Conservation (phyloP, 2,329 filamentous ascomycete genomes). For the Arthrobotrys pseudoclavata region DNA sequence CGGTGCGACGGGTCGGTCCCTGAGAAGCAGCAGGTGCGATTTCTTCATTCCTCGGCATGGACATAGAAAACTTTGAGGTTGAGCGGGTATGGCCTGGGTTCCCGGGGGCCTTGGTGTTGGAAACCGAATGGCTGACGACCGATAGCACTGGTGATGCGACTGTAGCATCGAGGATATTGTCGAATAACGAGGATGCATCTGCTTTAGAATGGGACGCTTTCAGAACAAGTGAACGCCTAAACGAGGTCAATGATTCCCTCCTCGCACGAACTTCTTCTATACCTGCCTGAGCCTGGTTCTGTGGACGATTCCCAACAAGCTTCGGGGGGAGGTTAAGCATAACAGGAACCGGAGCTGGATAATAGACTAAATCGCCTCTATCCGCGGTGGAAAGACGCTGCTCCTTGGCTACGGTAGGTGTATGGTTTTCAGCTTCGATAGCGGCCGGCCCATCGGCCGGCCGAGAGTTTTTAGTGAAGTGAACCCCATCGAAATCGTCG, state of each 20-base stretch:
- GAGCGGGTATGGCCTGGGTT: constrained; percentile 32
- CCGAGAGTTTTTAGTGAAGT: constrained; percentile 73
- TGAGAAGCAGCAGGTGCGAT: background rate
- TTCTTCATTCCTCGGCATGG: constrained; percentile 21
- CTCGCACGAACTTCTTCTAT: constrained; percentile 33
- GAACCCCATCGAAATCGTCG: constrained; percentile 84
- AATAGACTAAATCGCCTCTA: constrained; percentile 78
- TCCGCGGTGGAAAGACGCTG: constrained; percentile 60
- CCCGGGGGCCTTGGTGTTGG: constrained; percentile 14
- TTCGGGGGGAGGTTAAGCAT: constrained; percentile 94
- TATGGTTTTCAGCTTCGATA: constrained; percentile 24
- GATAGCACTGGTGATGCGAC: constrained; percentile 55
- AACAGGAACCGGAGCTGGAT: constrained; percentile 92
- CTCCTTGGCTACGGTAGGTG: constrained; percentile 61
- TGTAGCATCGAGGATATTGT: constrained; percentile 58
- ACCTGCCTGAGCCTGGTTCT: constrained; percentile 31
- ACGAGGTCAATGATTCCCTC: constrained; percentile 51
- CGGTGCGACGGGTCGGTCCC: background rate
- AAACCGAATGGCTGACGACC: constrained; percentile 47
- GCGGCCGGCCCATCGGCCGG: constrained; percentile 63
- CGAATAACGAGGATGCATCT: constrained; percentile 53
- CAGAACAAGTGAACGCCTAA: constrained; percentile 49
- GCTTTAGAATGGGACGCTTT: constrained; percentile 55
- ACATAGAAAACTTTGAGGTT: constrained; percentile 39
- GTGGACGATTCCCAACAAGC: constrained; percentile 73